Percentiles rank a stretch among this genome's conserved stretches.
Evolutionary conservation across 129 eudicot genomes (phyloP).

Genomic region (Chrysanthemum makinoi): DNA sequence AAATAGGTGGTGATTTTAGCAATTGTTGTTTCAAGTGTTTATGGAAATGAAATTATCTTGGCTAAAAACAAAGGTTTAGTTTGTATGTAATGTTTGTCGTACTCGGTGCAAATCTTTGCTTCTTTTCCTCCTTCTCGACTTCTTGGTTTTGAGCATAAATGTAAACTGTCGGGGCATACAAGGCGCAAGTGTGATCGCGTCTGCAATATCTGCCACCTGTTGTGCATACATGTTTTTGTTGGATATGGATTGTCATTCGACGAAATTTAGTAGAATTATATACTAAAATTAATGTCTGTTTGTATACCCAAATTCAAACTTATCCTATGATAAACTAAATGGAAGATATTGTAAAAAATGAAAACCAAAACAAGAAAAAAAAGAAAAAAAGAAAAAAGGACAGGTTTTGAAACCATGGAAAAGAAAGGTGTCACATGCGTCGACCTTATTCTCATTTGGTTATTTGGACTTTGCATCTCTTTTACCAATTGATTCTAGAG

Average conservation of each 20-base stretch:
- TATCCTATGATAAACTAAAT: no score
- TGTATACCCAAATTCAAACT: no score
- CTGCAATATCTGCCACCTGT: no score
- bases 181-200: not conserved
- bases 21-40: constrained; percentile 18
- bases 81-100: constrained; percentile 16
- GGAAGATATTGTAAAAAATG: constrained; percentile 1
- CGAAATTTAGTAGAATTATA: not conserved
- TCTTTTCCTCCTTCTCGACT: not conserved
- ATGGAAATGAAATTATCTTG: constrained; percentile 2
- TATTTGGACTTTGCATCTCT: constrained; percentile 24
- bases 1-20: constrained; percentile 10
- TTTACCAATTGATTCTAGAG: constrained; percentile 31
- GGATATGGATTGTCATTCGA: not conserved
- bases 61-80: constrained; percentile 2
- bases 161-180: not conserved
- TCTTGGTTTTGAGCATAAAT: not conserved
- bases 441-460: constrained; percentile 22
- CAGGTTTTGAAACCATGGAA: constrained; percentile 1
- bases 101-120: not conserved
- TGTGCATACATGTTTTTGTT: not conserved
- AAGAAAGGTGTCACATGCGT: constrained; percentile 19
- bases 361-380: not conserved
- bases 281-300: no score
- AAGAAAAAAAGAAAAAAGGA: not conserved